A percentile compares a stretch with the other conserved stretches of the same genome.
Conservation (phyloP, 176 grass and related monocot genomes). For the Hordeum vulgare region MorexV3_pseudomolecules_assembly NC_058524.1:399421168-399421667, state of each 20-base stretch:
- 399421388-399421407: conserved; percentile 66
- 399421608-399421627: not conserved
- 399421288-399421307: conserved; percentile 66
- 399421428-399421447: conserved; percentile 69
- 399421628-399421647: not conserved
- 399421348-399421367: conserved; percentile 72
- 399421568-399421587: not conserved
- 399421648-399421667: not conserved
- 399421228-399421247: conserved; percentile 86
- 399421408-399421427: conserved; percentile 72
- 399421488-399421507: not conserved
- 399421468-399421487: not conserved
- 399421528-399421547: not conserved
- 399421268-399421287: conserved; percentile 90
- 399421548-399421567: not conserved
- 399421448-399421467: conserved; percentile 41
- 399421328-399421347: conserved; percentile 90
- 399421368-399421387: conserved; percentile 91
- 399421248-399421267: conserved; percentile 92
- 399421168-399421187: conserved; percentile 62
- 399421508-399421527: not conserved
- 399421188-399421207: conserved; percentile 67
- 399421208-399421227: conserved; percentile 88
- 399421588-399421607: not conserved
- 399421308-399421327: conserved; percentile 96